Evolutionary conservation across 139 green algal species (phyloP).

Genomic region (Ostreobium quekettii): DNA sequence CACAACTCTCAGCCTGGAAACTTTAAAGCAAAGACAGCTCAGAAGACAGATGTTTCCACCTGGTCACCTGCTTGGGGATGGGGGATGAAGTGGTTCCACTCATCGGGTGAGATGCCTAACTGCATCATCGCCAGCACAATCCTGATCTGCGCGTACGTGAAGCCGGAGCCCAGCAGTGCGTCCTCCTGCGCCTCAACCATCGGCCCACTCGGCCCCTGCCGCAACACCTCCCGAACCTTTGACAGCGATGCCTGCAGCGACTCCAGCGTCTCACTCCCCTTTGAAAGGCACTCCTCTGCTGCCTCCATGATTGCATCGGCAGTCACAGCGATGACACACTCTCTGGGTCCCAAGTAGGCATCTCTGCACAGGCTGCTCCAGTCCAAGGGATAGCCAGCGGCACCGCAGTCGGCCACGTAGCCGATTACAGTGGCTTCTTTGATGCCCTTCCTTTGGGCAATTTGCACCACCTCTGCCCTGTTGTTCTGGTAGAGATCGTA

Average conservation of each 20-base stretch:
- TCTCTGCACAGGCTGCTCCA: neutral
- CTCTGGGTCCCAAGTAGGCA: neutral
- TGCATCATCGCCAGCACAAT: neutral
- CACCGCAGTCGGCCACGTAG: neutral
- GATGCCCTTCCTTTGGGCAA: neutral
- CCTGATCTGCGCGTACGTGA: neutral
- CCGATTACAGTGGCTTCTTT: neutral
- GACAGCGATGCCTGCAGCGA: neutral
- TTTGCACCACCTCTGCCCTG: neutral
- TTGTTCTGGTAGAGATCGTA: neutral
- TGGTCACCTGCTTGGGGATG: too few species aligned
- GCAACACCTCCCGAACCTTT: neutral
- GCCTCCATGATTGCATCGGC: slow-evolving; percentile 1
- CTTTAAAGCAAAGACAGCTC: too few species aligned
- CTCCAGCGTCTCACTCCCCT: neutral
- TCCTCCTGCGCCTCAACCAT: neutral
- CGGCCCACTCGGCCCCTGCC: neutral
- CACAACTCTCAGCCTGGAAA: too few species aligned
- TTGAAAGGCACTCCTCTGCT: neutral
- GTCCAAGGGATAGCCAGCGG: neutral
- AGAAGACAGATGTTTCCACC: too few species aligned
- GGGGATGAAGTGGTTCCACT: neutral
- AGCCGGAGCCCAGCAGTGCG: neutral
- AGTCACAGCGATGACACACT: neutral
- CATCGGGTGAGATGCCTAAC: neutral